Base-by-base conservation (phyloP, 768 basidiomycete species). In the Sarcomyxa edulis region DNA sequence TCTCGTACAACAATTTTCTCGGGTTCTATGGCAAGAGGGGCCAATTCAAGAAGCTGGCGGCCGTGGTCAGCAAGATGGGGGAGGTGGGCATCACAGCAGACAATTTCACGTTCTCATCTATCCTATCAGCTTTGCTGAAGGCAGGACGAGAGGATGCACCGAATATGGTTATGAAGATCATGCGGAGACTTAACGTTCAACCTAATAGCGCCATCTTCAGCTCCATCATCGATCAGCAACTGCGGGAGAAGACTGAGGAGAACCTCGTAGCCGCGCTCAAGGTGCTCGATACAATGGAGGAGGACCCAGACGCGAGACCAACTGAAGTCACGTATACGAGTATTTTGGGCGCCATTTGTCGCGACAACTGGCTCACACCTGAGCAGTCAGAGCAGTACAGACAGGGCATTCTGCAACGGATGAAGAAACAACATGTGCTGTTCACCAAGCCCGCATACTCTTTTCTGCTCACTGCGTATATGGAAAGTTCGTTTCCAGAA, bases 291-390 rank as follows among this genome's bases (percentile, higher is more conserved):
- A 71, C 69, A 51, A 92, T 97, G 87, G 92, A 91, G 56, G 58
- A 65, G 37, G 61, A 71, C 37, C 57, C 63, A 3, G 55, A 63
- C 4, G 56, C 66, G 18, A 56, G 56, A 32, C 84, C 89, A 1
- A 94, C 84, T 53, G 77, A 78, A 43, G 71, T 91, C 45, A 92
- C 89, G 20, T 98, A 92, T 60, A 93, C 91, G 0, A 68, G 79
- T 2, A 66, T 96, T 34, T 67, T 96, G 33, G 66, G 80, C 6
- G 84, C 81, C 4, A 67, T 94, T 46, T 75, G 86, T 53, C 73
- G 80, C 20, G 75, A 72, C 11, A 49, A 60, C 7, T 76, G 78
- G 68, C 50, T 75, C 39, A 56, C 73, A 16, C 47, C 64, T 5
- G 48, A 60, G 20, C 58, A 69, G 28, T 65, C 68, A 11, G 63